Evolutionary conservation across 208 protist genomes (phyloP).

Genomic region (Endotrypanum monterogeii): DNA sequence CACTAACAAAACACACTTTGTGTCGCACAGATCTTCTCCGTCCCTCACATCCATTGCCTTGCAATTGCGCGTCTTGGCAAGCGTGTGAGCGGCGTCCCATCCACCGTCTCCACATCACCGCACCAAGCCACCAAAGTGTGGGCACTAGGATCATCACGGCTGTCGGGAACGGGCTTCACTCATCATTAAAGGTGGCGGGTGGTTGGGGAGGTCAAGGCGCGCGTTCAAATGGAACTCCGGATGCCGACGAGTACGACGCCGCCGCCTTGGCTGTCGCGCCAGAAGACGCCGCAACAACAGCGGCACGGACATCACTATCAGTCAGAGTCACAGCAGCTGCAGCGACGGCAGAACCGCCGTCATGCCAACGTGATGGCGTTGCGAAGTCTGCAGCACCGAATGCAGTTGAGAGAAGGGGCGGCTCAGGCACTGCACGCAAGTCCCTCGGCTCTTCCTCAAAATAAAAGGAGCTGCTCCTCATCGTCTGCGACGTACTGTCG

Average conservation of each 20-base stretch:
- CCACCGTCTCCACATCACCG: background rate
- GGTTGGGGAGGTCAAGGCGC: too few species aligned
- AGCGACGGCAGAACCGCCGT: background rate
- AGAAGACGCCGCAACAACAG: background rate
- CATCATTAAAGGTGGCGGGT: background rate
- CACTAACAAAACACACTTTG: too few species aligned
- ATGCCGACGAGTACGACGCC: background rate
- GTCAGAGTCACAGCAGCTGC: background rate
- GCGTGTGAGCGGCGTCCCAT: too few species aligned
- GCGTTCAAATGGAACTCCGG: background rate
- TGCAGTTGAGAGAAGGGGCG: constrained; percentile 52
- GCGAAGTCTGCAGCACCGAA: constrained; percentile 71
- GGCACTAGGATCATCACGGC: background rate
- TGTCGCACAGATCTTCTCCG: too few species aligned
- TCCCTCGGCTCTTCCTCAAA: background rate
- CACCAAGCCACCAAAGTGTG: background rate
- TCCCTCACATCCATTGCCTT: too few species aligned
- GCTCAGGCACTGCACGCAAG: background rate
- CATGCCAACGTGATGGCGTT: constrained; percentile 35
- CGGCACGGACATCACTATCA: background rate
- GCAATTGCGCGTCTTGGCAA: too few species aligned
- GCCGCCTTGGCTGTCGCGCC: background rate
- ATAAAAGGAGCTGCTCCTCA: background rate
- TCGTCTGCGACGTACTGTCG: background rate
- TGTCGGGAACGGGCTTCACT: background rate